Base-by-base conservation (phyloP, 2,329 filamentous ascomycete species). In the Ambrosiella cleistominuta region DNA sequence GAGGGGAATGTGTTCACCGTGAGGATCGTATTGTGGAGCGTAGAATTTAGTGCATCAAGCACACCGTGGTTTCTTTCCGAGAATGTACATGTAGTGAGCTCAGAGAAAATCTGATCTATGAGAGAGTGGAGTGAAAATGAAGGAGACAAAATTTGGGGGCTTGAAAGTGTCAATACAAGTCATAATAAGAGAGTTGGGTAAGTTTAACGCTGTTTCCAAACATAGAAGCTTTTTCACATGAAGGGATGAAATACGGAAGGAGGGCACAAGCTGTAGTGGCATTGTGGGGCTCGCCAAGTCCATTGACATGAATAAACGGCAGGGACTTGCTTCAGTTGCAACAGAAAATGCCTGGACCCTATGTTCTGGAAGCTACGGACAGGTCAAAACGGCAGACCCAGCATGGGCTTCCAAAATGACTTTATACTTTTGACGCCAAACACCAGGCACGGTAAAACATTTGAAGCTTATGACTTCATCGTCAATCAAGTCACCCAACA, bases 241-340 rank as follows among this genome's bases (percentile, higher is more conserved):
- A 42, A n/a, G 11, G 35, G 47, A 51, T 6, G 47, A 51, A 51
- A 51, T 27, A 35, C 19, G 19, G 47, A n/a, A 51, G 27, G 47
- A 51, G 47, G 38, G 37, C 35, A 9, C n/a, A 38, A 54, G 38
- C 52, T n/a, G 9, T 12, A 13, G 13, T 11, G 19, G 35, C 37
- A 54, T 54, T 38, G 38, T 54, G 52, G 52, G 52, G 52, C 51
- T 40, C 37, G 3, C 51, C 35, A 47, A 17, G n/a, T 4, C 17
- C 38, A n/a, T 53, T 53, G 27, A 39, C 35, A 15, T 53, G 15
- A 54, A 17, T 42, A 44, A 42, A 54, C 52, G 52, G 52, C 52
- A 54, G 52, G 52, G 40, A 54, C 52, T 13, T 40, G 52, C 38
- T 54, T 54, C 38, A 42, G 52, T 54, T 54, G 37, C 52, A 54